Evolutionary conservation across 2,329 filamentous ascomycete genomes (phyloP), one percentile per base, ranked within the genome.

Genomic region (Pseudomassariella vexata): DNA sequence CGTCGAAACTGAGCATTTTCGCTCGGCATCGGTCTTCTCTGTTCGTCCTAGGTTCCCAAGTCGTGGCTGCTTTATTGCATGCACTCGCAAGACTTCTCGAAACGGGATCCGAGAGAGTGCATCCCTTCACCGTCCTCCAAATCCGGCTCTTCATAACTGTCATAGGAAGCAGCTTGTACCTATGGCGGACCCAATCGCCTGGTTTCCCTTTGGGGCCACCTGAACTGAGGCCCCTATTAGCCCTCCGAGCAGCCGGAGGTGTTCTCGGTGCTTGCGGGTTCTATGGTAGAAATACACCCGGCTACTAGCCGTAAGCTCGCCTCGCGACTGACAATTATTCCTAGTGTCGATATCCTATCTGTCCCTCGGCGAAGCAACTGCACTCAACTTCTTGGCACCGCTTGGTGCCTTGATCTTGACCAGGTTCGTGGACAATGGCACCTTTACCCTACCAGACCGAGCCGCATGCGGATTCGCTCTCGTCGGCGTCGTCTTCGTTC

Each of bases 351-450:
- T 30, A 7, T 21, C 28, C 6, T 24, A 30, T 11, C 19, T 30
- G 8, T 30, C 28, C 9, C 28, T 30, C 9, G 24, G 28, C 20
- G 28, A 30, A 24, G 28, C 28, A 3, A 30, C 28, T 14, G 28
- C 28, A 12, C 28, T 30, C 28, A 30, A 30, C 15, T 30, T 30
- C 12, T 7, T 30, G 20, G 28, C 28, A 24, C 28, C 28, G n/a
- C 28, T 30, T 9, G 28, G 28, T 10, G 20, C 19, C 14, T 9
- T 30, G 12, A 30, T 30, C 9, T 17, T 30, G 20, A 24, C 28
- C 9, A 21, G 28, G 12, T 30, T 11, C 9, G 10, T 30, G 20
- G 28, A 30, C 9, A 24, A 30, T 12, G 28, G 28, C 28, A 9
- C 9, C 6, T 17, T 30, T 22, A 10, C 28, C 4, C 4, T 30